Base-by-base conservation (phyloP, 2,329 filamentous ascomycete genomes). In the Rhinocladiella similis region DNA sequence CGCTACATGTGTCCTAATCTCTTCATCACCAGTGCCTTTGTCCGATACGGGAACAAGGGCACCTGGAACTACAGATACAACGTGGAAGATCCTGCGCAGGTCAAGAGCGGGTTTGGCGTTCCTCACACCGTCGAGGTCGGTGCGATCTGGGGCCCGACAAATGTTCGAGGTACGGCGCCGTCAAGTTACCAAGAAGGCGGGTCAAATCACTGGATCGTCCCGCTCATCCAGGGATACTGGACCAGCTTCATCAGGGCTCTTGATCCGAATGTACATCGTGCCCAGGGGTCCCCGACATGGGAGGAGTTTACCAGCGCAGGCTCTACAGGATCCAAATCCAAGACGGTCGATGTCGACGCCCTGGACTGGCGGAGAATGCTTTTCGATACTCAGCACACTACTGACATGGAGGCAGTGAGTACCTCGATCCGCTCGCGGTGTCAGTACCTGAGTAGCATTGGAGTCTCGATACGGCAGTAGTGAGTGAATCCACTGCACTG, bases 61-160 rank as follows among this genome's bases (percentile, higher is more conserved):
- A 82, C 79, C 20, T 92, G 83, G 80, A 86, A 84, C 66, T 92
- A 92, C 68, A 82, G 82, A 41, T 90, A 85, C 73, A 81, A 86
- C 53, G 88, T 90, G 3, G 73, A 83, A 41, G 87, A 90, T 59
- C 78, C 81, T 0, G 64, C 66, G 0, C 74, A 83, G 46, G 72
- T 82, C 19, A 74, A 73, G 0, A 66, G 72, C 1, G 87, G 88
- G 1, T 67, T 79, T 1, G 88, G 88, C 0, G 86, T 88, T 0
- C 79, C 81, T 5, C 88, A 92, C 64, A 87, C 83, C 0, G 78
- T 84, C 7, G 88, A 92, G 67, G 61, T 84, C 0, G 79, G 81
- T 48, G 85, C 86, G 0, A 83, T 92, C 49, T 91, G 84, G 74
- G 88, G 88, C 0, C 82, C 84, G 0, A 73, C 78, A 3, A 81